Base-by-base conservation (phyloP, 257 asterid species). In the Ophiorrhiza pumila region DNA sequence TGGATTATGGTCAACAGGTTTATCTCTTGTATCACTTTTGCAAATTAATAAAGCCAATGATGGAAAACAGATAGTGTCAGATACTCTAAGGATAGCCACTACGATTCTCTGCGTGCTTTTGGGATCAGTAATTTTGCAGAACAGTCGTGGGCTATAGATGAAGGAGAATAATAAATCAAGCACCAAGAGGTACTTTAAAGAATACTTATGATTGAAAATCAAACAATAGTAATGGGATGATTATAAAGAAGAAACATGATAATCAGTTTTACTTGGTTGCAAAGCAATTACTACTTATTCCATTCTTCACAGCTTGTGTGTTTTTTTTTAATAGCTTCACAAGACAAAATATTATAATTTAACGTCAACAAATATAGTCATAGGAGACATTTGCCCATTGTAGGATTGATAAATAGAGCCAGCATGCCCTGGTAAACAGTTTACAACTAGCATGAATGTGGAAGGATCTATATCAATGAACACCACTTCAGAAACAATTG, bases 401-500 rank as follows among this genome's bases (percentile, higher is more conserved):
- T 43, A 32, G 39, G 57, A 29, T 23, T 27, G 25, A 66, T 34
- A 32, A 46, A 45, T 29, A 65, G 23, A 27, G 43, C 41, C 56
- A 6, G 35, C 43, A 18, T 67, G 42, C 60, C 13, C 29, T 20
- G 14, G 31, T 35, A 20, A 49, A 45, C 27, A 46, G 45, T 64
- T 64, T 46, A 67, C 45, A 49, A 46, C 59, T 15, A 68, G 63
- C 22, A 50, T 4, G 18, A 68, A 22, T 0, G 29, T 45, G 56
- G 64, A 35, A 35, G 73, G 52, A 69, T 52, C 64, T 34, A 52
- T 35, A 1, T 20, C 22, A 35, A 52, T 52, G 37, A 70, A 75
- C 87, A 95, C 99, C 97, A 92, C 99, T 82, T 95, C 98, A 12
- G 97, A 91, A 31, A 92, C 86, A 84, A 95, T 85, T 72, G 87